phyloP scores from a whole-genome alignment of 2,329 filamentous ascomycete species.

The Fusarium piperis region DNA sequence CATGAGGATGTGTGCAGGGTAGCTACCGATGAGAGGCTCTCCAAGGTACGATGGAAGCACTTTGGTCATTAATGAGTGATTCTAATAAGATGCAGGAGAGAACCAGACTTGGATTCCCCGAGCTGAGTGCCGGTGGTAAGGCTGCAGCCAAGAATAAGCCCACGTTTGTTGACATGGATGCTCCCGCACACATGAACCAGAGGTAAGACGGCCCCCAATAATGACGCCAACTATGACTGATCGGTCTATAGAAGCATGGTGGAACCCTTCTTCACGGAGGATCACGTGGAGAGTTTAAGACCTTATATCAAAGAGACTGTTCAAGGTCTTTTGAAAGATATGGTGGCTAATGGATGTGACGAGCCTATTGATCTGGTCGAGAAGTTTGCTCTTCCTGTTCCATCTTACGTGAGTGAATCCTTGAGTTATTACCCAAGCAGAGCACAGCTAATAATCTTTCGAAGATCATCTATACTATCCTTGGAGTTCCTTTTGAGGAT shows the following conservation, averaged over 20 bases:
- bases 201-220: conserved; percentile 40
- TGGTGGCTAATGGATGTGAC: conserved; percentile 49
- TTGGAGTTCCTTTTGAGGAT: conserved; percentile 58
- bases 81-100: conserved; percentile 44
- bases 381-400: conserved; percentile 57
- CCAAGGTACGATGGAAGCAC: conserved; percentile 48
- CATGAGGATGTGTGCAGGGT: conserved; percentile 56
- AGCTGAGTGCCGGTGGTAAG: conserved; percentile 57
- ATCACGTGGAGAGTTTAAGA: conserved; percentile 51
- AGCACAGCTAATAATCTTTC: conserved; percentile 38
- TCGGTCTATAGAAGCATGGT: conserved; percentile 52
- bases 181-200: conserved; percentile 57
- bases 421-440: neutral
- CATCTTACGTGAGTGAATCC: conserved; percentile 51
- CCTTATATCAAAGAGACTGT: conserved; percentile 58
- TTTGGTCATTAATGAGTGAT: neutral
- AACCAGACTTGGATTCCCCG: conserved; percentile 55
- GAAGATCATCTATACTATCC: conserved; percentile 59
- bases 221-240: neutral
- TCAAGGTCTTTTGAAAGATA: conserved; percentile 50
- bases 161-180: conserved; percentile 61
- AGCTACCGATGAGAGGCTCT: conserved; percentile 54
- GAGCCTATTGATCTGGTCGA: conserved; percentile 56
- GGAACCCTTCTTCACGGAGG: conserved; percentile 52
- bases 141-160: conserved; percentile 57